Evolutionary conservation across 768 basidiomycete genomes (phyloP).

Genomic region (Lactarius deliciosus): DNA sequence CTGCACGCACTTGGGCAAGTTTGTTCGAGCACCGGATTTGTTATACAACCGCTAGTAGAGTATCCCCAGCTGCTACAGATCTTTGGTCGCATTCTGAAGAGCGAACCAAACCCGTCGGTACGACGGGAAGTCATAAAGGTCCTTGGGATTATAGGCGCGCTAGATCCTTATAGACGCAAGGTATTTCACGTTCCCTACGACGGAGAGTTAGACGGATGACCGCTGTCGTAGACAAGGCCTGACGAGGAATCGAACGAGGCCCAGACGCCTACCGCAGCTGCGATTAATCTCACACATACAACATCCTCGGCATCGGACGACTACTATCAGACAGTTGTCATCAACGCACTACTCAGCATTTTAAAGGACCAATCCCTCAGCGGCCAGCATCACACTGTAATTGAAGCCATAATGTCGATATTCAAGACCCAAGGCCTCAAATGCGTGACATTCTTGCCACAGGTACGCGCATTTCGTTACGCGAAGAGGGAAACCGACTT

Average conservation of each 20-base stretch:
- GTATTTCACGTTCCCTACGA: conserved; percentile 41
- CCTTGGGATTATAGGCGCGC: conserved; percentile 90
- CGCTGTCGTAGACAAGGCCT: conserved; percentile 47
- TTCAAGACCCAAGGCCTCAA: conserved; percentile 98
- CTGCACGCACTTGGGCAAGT: conserved; percentile 93
- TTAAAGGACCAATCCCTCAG: conserved; percentile 86
- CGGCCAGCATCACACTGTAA: conserved; percentile 87
- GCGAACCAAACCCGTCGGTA: conserved; percentile 69
- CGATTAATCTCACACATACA: conserved; percentile 66
- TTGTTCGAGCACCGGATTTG: conserved; percentile 93
- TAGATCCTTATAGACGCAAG: conserved; percentile 95
- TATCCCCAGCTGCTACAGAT: conserved; percentile 88
- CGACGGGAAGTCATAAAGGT: conserved; percentile 92
- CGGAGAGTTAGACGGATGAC: background rate
- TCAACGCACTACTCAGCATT: conserved; percentile 82
- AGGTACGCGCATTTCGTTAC: conserved; percentile 48
- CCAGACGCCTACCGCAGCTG: conserved; percentile 55
- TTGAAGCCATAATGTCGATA: conserved; percentile 98
- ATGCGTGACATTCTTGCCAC: conserved; percentile 92
- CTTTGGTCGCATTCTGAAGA: conserved; percentile 79
- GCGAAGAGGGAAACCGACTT: background rate
- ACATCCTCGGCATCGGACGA: conserved; percentile 77
- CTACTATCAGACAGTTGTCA: conserved; percentile 96
- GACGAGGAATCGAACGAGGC: conserved; percentile 58
- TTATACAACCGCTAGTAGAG: conserved; percentile 86